These are phyloP conservation scores for Circinella minor DNA, from an alignment of 371 early-diverging fungal species.

Conservation along the genomic window DNA sequence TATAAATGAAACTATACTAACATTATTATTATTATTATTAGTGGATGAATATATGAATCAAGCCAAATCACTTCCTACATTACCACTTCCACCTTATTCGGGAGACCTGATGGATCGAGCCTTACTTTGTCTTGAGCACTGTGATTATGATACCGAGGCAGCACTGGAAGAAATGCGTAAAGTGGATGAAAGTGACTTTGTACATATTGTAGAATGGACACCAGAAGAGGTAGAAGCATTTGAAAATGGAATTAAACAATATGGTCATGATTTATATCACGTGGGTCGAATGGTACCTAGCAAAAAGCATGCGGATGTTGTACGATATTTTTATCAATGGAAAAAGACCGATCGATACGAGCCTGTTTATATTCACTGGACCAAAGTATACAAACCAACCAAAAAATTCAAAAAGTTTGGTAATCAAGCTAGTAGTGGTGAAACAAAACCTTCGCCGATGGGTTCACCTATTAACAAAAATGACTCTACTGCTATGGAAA, in stretches of 20 bases:
- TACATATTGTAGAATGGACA: slow-evolving; percentile 64
- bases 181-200: slow-evolving; percentile 56
- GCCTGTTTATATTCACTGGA: slow-evolving; percentile 73
- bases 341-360: slow-evolving; percentile 76
- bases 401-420: slow-evolving; percentile 48
- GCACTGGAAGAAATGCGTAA: slow-evolving; percentile 60
- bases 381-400: slow-evolving; percentile 69
- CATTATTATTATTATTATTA: slow-evolving; percentile 18
- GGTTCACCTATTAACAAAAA: neutral
- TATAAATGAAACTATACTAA: neutral
- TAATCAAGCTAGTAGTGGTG: neutral
- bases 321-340: slow-evolving; percentile 75
- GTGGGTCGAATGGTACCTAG: slow-evolving; percentile 62
- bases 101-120: slow-evolving; percentile 71
- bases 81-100: slow-evolving; percentile 49
- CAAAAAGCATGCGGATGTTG: slow-evolving; percentile 67
- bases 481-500: too few species aligned
- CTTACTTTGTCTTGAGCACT: slow-evolving; percentile 58
- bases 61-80: slow-evolving; percentile 38
- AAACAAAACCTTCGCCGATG: neutral
- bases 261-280: slow-evolving; percentile 74
- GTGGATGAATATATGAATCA: slow-evolving; percentile 55
- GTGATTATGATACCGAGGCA: slow-evolving; percentile 58
- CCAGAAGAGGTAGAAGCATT: slow-evolving; percentile 63
- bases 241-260: slow-evolving; percentile 68